Percentiles rank a stretch among this genome's conserved stretches.
Conservation (phyloP, 176 grass and related monocot genomes). For the Oryza meyeriana region DNA sequence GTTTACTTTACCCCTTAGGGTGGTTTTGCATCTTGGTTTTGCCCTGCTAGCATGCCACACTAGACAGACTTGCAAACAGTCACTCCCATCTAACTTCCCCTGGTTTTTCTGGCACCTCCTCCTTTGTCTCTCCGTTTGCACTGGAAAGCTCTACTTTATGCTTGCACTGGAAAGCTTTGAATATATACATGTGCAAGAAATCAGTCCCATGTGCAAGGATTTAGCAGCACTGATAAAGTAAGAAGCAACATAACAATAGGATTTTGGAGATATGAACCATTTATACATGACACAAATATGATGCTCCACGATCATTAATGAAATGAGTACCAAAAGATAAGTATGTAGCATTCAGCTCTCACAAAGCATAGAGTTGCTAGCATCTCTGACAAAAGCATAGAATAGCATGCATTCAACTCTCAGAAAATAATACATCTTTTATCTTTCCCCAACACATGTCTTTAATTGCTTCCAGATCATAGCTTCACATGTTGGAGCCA, state of each 20-base stretch:
- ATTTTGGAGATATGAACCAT: background rate
- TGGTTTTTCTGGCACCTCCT: no score
- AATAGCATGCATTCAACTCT: background rate
- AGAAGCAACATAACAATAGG: background rate
- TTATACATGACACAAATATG: background rate
- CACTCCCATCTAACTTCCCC: no score
- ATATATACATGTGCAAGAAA: no score
- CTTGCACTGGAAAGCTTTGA: fast-evolving
- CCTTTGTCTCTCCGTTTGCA: background rate
- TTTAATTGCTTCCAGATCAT: no score
- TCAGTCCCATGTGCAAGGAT: no score
- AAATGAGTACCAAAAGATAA: background rate
- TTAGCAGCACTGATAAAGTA: no score
- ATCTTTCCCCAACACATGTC: background rate
- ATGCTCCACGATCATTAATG: background rate
- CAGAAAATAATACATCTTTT: background rate
- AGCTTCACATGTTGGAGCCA: background rate
- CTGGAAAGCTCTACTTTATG: background rate
- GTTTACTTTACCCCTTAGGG: no score
- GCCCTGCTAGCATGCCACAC: background rate
- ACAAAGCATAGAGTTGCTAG: background rate
- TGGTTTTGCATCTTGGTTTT: no score
- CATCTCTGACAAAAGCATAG: background rate
- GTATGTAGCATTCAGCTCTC: background rate
- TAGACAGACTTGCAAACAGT: background rate